A percentile compares a stretch with the other conserved stretches of the same genome.
phyloP scores from a whole-genome alignment of 2,329 filamentous ascomycete species.

The Thelonectria olida region DNA sequence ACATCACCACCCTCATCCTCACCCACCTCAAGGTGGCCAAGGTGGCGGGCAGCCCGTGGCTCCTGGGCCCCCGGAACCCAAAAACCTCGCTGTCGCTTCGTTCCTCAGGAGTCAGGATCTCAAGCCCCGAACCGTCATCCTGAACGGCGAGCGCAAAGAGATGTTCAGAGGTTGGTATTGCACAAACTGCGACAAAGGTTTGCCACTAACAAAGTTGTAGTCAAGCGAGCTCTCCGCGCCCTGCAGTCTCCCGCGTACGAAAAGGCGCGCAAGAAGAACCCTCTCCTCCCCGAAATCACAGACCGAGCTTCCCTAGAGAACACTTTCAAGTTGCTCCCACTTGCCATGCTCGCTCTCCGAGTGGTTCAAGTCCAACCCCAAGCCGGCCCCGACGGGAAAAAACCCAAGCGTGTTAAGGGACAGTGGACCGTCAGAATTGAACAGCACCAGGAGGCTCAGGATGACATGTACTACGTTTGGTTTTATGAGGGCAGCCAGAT shows the following conservation, averaged over 20 bases:
- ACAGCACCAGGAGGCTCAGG: conserved; percentile 88
- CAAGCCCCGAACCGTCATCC: conserved; percentile 89
- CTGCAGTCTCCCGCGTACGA: conserved; percentile 89
- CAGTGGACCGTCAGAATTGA: conserved; percentile 96
- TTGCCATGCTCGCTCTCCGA: conserved; percentile 92
- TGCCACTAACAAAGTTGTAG: conserved; percentile 55
- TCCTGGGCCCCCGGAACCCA: conserved; percentile 85
- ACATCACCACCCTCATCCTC: conserved; percentile 44
- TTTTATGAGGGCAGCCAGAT: conserved; percentile 93
- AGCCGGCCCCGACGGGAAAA: conserved; percentile 71
- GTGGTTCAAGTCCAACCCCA: conserved; percentile 80
- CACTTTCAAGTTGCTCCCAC: conserved; percentile 91
- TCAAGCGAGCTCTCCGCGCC: conserved; percentile 94
- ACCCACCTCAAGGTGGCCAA: conserved; percentile 47
- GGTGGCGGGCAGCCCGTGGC: conserved; percentile 73
- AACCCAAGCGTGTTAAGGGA: conserved; percentile 90
- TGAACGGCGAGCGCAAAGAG: conserved; percentile 96
- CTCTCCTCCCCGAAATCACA: conserved; percentile 85
- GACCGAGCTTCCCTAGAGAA: conserved; percentile 92
- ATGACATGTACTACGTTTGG: conserved; percentile 96
- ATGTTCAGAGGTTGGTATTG: conserved; percentile 85
- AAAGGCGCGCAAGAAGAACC: conserved; percentile 90
- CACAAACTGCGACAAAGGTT: background rate
- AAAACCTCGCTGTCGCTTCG: conserved; percentile 87
- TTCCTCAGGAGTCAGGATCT: conserved; percentile 86